Evolutionary conservation across 805 yeast species (phyloP).

Genomic region (Yamadazyma nakazawae): DNA sequence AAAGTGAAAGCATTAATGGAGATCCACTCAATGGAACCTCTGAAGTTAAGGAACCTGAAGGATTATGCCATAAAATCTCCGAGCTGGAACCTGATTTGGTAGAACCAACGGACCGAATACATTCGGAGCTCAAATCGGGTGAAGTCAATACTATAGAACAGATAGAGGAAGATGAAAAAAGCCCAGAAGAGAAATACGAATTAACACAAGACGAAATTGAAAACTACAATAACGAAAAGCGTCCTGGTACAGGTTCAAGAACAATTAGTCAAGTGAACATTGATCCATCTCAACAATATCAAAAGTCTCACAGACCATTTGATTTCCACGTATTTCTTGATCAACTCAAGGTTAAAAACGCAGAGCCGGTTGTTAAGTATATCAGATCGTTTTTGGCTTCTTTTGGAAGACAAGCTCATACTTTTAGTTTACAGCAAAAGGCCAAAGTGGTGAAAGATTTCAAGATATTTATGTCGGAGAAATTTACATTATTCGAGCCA

Average conservation of each 20-base stretch:
- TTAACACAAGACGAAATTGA: slow-evolving; percentile 14
- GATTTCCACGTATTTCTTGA: slow-evolving; percentile 80
- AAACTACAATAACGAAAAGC: not conserved
- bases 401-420: slow-evolving; percentile 54
- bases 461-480: slow-evolving; percentile 63
- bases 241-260: slow-evolving; percentile 7
- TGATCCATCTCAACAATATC: slow-evolving; percentile 35
- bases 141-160: slow-evolving; percentile 4
- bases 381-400: slow-evolving; percentile 79
- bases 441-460: slow-evolving; percentile 75
- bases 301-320: slow-evolving; percentile 50
- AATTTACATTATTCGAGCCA: slow-evolving; percentile 64
- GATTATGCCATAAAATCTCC: too few species aligned
- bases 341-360: slow-evolving; percentile 67
- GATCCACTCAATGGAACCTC: too few species aligned
- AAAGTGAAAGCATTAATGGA: too few species aligned
- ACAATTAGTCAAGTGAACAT: slow-evolving; percentile 14
- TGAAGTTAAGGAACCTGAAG: too few species aligned
- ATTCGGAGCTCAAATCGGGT: not conserved
- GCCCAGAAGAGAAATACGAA: slow-evolving; percentile 21
- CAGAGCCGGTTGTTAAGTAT: slow-evolving; percentile 87
- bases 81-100: not conserved
- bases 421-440: slow-evolving; percentile 76
- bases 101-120: not conserved
- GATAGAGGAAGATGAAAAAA: slow-evolving; percentile 8